Base-by-base conservation (phyloP, 352 stramenopile species). In the Pythium pyrilobum region DNA sequence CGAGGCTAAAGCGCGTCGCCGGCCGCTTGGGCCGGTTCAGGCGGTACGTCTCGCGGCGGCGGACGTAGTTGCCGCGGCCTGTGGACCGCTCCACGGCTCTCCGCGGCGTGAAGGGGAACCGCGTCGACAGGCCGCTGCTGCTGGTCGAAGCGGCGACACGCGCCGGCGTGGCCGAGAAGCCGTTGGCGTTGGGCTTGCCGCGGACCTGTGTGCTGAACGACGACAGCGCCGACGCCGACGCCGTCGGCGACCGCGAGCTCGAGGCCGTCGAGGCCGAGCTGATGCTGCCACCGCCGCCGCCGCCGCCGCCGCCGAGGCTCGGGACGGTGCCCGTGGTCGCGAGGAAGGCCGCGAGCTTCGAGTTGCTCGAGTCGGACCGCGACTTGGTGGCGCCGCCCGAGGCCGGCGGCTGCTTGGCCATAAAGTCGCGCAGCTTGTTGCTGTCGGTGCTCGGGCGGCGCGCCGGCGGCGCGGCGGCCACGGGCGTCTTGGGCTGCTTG, bases 341-440 rank as follows among this genome's bases (percentile, higher is more conserved):
- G 5, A 95, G 55, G 53, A 95, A 95, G 20, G 77, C 77, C 5
- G 78, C 73, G 40, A 95, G 64, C 49, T 95, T 95, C 56, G 64
- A 88, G 61, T 87, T 74, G 27, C 52, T 47, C 28, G 72, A 82
- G 37, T 82, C 64, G 5, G 80, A 83, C 0, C 81, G 70, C 31
- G 68, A 38, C 46, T 89, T 89, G 34, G 37, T 53, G 10, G 50
- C 53, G 5, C 57, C 52, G 8, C 23, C 61, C 9, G 55, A 20
- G 1, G 77, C 60, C 3, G 72, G 44, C 41, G 82, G 73, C 47
- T 87, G 73, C 43, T 91, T 80, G 57, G 74, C 72, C 69, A 92
- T 89, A 47, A 95, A 93, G 43, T 72, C 72, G 29, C 72, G 76
- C 24, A 95, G 73, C 49, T 93, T 95, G 31, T 89, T 92, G 28